Conservation (phyloP, 1,284 basidiomycete species). For the Ceratobasidium sp. region DNA sequence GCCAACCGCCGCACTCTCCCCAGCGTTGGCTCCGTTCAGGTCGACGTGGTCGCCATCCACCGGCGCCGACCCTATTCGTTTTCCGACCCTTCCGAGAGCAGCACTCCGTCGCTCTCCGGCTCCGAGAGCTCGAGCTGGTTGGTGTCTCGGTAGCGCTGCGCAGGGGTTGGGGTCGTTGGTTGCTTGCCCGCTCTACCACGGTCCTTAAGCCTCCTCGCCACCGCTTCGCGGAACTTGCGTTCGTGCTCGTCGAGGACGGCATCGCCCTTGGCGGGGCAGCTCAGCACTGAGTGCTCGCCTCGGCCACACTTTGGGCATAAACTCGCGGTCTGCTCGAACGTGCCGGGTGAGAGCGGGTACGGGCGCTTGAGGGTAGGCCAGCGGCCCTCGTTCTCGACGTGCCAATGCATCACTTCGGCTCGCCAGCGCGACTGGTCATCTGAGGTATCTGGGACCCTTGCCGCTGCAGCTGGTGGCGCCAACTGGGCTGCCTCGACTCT, state of each 20-base stretch:
- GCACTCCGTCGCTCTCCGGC: background rate
- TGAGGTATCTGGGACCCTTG: background rate
- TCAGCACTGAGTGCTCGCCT: background rate
- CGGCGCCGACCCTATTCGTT: constrained; percentile 21
- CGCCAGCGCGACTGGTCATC: background rate
- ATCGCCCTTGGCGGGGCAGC: background rate
- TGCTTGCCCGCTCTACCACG: background rate
- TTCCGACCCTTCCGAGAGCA: background rate
- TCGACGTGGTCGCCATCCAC: constrained; percentile 8
- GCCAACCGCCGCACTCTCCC: background rate
- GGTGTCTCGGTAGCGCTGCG: background rate
- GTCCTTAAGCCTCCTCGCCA: background rate
- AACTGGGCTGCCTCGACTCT: background rate
- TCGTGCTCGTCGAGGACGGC: background rate
- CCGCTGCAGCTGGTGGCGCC: background rate
- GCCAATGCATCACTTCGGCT: background rate
- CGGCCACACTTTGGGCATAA: constrained; percentile 7
- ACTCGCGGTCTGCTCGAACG: constrained; percentile 4
- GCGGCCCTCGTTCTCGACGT: background rate
- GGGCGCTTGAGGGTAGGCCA: background rate
- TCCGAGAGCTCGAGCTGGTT: constrained; percentile 12
- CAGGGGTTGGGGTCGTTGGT: constrained; percentile 2
- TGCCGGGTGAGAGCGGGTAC: constrained; percentile 17
- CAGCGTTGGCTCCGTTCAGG: constrained; percentile 14
- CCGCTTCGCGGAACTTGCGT: background rate